Percentiles rank a stretch among this genome's conserved stretches.
Evolutionary conservation across 1,284 basidiomycete species (phyloP).

Genomic region (Puccinia horiana): DNA sequence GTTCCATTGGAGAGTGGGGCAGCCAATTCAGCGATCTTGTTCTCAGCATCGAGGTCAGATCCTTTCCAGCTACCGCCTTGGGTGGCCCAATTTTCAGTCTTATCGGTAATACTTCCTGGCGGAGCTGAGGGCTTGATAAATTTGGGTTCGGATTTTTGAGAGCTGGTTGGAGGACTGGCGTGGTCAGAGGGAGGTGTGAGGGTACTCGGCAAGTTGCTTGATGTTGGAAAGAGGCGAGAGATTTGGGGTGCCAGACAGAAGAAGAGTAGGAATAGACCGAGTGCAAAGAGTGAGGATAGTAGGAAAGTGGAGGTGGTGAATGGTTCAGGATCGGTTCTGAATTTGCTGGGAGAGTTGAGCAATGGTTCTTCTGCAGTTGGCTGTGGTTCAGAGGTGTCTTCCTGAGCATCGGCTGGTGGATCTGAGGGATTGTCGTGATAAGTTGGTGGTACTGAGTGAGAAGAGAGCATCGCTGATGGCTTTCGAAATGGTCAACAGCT

Average conservation of each 20-base stretch:
- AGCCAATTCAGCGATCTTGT: neutral
- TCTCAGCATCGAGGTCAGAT: neutral
- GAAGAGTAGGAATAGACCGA: constrained; percentile 12
- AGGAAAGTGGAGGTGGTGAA: constrained; percentile 3
- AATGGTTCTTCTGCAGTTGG: neutral
- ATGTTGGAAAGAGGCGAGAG: neutral
- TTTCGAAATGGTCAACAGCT: too few relatives aligned
- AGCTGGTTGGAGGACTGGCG: neutral
- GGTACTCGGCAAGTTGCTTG: neutral
- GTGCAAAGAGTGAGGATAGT: neutral
- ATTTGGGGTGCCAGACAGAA: constrained; percentile 7
- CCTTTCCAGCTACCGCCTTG: constrained; percentile 37
- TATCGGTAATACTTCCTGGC: constrained; percentile 37
- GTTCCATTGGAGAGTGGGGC: constrained; percentile 21
- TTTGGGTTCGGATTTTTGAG: neutral
- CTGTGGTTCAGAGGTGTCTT: neutral
- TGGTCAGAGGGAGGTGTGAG: neutral
- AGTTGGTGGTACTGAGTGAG: too few relatives aligned
- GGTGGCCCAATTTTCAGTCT: constrained; percentile 33
- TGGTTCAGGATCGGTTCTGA: neutral
- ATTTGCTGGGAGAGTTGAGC: neutral
- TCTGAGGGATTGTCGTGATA: too few relatives aligned
- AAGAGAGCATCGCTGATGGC: too few relatives aligned
- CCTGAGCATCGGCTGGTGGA: too few relatives aligned
- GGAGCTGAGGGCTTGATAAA: constrained; percentile 27